These are phyloP conservation scores for Metarhizium humberi DNA, from an alignment of 2,329 filamentous ascomycete species.

Conservation along the genomic window DNA sequence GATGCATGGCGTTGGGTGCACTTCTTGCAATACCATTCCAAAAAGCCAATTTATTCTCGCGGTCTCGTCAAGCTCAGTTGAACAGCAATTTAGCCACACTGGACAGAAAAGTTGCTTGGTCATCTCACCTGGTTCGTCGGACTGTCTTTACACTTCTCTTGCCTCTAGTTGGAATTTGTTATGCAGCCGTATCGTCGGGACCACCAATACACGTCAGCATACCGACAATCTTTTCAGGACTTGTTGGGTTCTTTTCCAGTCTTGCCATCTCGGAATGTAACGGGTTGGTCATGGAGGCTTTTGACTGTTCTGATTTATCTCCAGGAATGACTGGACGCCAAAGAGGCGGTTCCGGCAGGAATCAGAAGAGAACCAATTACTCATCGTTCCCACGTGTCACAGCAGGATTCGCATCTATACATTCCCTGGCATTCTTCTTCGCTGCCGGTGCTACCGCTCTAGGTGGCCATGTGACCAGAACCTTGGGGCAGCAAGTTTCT, in stretches of 20 bases:
- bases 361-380: constrained; percentile 53
- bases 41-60: constrained; percentile 60
- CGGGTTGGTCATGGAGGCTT: constrained; percentile 71
- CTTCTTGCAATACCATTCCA: constrained; percentile 63
- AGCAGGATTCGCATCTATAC: constrained; percentile 62
- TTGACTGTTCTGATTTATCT: constrained; percentile 71
- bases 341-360: constrained; percentile 28
- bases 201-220: constrained; percentile 50
- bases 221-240: constrained; percentile 55
- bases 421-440: constrained; percentile 59
- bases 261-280: constrained; percentile 69
- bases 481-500: constrained; percentile 56
- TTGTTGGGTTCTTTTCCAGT: constrained; percentile 62
- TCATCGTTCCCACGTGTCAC: constrained; percentile 66
- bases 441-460: constrained; percentile 60
- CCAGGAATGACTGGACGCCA: constrained; percentile 56
- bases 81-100: constrained; percentile 60
- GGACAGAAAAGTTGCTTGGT: constrained; percentile 55
- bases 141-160: constrained; percentile 57
- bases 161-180: constrained; percentile 57
- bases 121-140: constrained; percentile 62
- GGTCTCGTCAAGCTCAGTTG: constrained; percentile 48
- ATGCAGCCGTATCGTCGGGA: constrained; percentile 57
- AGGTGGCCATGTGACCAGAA: constrained; percentile 57
- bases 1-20: constrained; percentile 58